Evolutionary conservation across 2,329 filamentous ascomycete genomes (phyloP).

Genomic region (Colletotrichum shisoi): DNA sequence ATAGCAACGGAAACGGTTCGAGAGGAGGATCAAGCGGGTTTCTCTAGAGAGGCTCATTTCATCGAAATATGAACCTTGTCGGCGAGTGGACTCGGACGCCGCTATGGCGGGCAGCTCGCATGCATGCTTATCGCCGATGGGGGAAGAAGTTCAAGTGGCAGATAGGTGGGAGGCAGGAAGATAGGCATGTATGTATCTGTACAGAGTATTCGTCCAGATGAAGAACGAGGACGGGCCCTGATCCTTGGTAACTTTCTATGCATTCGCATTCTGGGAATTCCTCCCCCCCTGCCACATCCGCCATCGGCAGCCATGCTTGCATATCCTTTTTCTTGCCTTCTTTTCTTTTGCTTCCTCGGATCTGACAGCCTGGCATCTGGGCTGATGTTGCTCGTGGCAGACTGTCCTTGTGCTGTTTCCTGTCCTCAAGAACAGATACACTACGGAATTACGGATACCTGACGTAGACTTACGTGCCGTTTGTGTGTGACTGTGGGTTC

Average conservation of each 20-base stretch:
- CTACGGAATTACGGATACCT: too few relatives aligned
- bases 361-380: too few relatives aligned
- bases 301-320: too few relatives aligned
- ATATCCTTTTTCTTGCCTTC: too few relatives aligned
- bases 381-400: constrained; percentile 5
- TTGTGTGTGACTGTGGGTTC: constrained; percentile 11
- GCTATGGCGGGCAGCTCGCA: neutral
- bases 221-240: constrained; percentile 5
- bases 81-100: constrained; percentile 2
- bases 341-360: too few relatives aligned
- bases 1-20: too few relatives aligned
- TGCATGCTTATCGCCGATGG: neutral
- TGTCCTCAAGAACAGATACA: neutral
- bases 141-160: too few relatives aligned
- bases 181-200: too few relatives aligned
- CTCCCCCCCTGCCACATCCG: too few relatives aligned
- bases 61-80: neutral
- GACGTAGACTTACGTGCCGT: neutral
- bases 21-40: too few relatives aligned
- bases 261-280: too few relatives aligned
- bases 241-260: neutral
- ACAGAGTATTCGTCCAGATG: neutral
- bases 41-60: constrained; percentile 18
- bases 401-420: constrained; percentile 3
- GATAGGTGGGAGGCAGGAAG: too few relatives aligned